Conservation (phyloP, 345 rosid species). For the Abelmoschus esculentus region DNA sequence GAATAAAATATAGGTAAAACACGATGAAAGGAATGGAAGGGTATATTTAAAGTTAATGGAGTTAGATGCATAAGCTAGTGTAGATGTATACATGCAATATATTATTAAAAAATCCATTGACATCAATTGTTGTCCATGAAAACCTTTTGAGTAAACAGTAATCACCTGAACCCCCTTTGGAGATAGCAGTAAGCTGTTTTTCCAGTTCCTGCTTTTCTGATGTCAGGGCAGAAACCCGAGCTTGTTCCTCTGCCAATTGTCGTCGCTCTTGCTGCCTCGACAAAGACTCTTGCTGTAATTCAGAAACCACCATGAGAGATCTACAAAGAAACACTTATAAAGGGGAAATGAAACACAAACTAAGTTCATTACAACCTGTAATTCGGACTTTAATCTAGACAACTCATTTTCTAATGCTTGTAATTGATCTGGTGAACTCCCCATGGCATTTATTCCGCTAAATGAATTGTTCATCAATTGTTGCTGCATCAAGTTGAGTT, state of each 20-base stretch:
- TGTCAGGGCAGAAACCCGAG: constrained; percentile 44
- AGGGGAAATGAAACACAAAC: constrained; percentile 5
- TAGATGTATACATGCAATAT: neutral
- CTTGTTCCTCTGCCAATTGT: constrained; percentile 51
- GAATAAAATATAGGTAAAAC: neutral
- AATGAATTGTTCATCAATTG: constrained; percentile 50
- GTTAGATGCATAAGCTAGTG: neutral
- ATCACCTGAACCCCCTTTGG: constrained; percentile 48
- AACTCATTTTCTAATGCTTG: constrained; percentile 69
- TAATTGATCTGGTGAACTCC: constrained; percentile 44
- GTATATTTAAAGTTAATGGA: neutral
- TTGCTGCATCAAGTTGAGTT: constrained; percentile 72
- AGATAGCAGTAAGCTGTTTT: constrained; percentile 43
- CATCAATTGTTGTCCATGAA: neutral
- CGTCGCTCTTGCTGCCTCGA: constrained; percentile 63
- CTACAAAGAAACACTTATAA: constrained; percentile 2
- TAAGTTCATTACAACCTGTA: constrained; percentile 46
- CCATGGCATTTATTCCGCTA: constrained; percentile 39
- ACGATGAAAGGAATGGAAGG: neutral
- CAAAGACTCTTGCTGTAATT: constrained; percentile 52
- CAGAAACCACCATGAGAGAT: constrained; percentile 25
- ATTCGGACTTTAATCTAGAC: constrained; percentile 46
- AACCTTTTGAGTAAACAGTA: neutral
- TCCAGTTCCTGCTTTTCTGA: constrained; percentile 77
- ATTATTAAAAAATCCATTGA: neutral